These are phyloP conservation scores for Eutrema salsugineum DNA, from an alignment of 441 rosid species.

Conservation along the genomic window DNA sequence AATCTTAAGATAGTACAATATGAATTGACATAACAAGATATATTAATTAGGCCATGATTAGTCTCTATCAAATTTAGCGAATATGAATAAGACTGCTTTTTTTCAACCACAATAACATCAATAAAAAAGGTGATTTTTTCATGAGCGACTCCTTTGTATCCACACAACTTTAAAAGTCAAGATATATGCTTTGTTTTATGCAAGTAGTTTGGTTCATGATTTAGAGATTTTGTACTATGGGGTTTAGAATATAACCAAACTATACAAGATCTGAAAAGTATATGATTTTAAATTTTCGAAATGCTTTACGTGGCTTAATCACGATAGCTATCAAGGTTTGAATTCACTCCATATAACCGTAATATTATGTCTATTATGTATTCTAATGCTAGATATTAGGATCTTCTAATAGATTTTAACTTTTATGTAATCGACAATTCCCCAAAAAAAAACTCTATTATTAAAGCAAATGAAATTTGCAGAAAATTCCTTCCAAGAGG, in stretches of 20 bases:
- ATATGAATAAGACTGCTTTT: background rate
- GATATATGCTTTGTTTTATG: background rate
- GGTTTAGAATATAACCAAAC: background rate
- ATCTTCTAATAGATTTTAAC: no score
- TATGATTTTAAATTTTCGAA: no score
- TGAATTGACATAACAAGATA: background rate
- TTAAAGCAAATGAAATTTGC: no score
- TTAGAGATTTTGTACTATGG: background rate
- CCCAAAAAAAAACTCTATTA: no score
- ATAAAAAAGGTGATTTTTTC: background rate
- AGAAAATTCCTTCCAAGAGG: no score
- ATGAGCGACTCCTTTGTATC: background rate
- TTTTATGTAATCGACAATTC: no score
- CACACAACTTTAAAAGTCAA: background rate
- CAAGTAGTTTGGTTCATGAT: background rate
- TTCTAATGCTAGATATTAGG: no score
- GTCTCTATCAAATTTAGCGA: constrained; percentile 17
- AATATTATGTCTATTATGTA: no score
- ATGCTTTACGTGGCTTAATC: no score
- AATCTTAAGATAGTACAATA: constrained; percentile 9
- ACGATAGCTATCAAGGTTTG: no score
- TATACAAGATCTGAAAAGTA: no score
- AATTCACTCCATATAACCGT: no score
- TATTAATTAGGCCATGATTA: background rate
- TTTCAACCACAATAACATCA: background rate